Conservation (phyloP, 179 eudicot species). For the Vitellaria paradoxa region DNA sequence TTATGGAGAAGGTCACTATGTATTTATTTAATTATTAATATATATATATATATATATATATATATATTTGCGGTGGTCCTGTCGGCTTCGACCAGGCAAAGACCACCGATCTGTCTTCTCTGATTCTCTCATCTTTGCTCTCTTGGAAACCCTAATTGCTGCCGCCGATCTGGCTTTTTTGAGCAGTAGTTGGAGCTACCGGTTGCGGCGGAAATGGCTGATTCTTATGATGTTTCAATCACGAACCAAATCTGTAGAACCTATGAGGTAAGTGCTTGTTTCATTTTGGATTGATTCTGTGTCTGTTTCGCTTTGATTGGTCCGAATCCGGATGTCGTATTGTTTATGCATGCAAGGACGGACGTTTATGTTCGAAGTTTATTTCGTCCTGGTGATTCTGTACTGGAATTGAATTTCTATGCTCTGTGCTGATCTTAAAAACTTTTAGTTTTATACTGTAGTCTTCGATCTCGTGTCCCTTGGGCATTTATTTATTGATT, state of each 20-base stretch:
- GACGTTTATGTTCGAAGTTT: neutral
- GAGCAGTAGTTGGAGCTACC: neutral
- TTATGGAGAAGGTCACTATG: neutral
- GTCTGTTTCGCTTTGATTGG: neutral
- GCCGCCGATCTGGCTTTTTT: neutral
- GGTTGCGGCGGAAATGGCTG: conserved; percentile 10
- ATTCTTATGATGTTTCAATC: neutral
- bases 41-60: neutral
- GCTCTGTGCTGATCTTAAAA: neutral
- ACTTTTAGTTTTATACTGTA: neutral
- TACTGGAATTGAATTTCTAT: neutral
- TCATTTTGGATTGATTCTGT: neutral
- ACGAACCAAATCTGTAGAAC: neutral
- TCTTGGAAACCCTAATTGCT: conserved; percentile 33
- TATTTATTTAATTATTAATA: neutral
- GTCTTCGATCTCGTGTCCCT: conserved; percentile 2
- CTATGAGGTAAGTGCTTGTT: conserved; percentile 4
- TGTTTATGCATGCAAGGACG: neutral
- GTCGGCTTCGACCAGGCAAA: conserved; percentile 78
- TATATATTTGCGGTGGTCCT: conserved; percentile 29
- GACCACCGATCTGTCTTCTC: conserved; percentile 26
- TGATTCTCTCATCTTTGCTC: conserved; percentile 5
- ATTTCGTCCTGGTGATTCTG: neutral
- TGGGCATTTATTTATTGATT: neutral
- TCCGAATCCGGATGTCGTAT: neutral